Conservation (phyloP, 371 early-diverging fungal species). For the Mortierella polycephala region DNA sequence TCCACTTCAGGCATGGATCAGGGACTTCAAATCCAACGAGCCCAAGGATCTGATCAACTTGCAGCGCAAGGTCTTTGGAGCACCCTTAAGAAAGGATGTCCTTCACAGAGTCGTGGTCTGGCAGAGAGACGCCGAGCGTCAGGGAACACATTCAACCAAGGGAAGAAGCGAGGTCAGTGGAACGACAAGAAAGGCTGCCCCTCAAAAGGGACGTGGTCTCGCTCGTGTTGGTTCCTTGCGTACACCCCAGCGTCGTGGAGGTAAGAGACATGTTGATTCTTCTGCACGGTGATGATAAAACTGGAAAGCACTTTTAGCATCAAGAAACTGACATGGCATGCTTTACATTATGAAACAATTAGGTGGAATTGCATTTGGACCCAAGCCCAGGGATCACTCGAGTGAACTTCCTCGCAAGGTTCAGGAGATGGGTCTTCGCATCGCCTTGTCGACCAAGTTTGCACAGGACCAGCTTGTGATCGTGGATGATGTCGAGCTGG, state of each 20-base stretch:
- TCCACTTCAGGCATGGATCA: slow-evolving; percentile 83
- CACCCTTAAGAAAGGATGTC: slow-evolving; percentile 86
- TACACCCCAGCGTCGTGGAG: slow-evolving; percentile 92
- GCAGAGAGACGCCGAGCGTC: slow-evolving; percentile 83
- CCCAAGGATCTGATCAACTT: slow-evolving; percentile 83
- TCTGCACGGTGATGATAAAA: too few relatives aligned
- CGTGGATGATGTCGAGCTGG: slow-evolving; percentile 76
- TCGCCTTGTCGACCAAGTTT: slow-evolving; percentile 90
- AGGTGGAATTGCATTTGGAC: slow-evolving; percentile 91
- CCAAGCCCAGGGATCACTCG: slow-evolving; percentile 85
- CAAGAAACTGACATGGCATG: not conserved
- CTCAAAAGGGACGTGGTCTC: slow-evolving; percentile 94
- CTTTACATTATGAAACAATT: slow-evolving; percentile 6
- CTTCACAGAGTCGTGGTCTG: slow-evolving; percentile 89
- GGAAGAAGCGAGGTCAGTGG: slow-evolving; percentile 88
- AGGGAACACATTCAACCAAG: slow-evolving; percentile 89
- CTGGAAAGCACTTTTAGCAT: not conserved
- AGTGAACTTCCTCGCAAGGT: slow-evolving; percentile 89
- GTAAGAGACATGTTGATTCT: slow-evolving; percentile 51
- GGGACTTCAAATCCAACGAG: slow-evolving; percentile 79
- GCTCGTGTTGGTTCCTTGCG: slow-evolving; percentile 89
- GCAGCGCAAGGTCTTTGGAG: slow-evolving; percentile 80
- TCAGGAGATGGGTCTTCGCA: slow-evolving; percentile 83
- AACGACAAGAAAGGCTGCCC: slow-evolving; percentile 78
- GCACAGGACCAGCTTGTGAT: slow-evolving; percentile 89